Conservation (phyloP, 305 asterid species). For the Fraxinus velutina region DNA sequence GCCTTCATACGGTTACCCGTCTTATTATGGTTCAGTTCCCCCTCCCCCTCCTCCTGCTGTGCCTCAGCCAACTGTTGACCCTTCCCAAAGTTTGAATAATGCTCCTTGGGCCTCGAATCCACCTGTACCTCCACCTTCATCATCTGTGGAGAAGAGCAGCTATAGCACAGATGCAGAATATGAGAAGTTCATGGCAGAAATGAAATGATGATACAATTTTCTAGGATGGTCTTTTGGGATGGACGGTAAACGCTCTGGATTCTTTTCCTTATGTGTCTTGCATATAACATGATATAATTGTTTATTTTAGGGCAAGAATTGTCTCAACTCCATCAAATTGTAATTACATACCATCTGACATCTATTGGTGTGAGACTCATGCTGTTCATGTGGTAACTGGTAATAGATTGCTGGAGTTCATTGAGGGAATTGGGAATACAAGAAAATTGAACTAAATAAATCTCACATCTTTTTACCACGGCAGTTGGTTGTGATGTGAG, state of each 20-base stretch:
- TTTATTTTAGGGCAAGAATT: not conserved
- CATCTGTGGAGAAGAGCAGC: slow-evolving; percentile 57
- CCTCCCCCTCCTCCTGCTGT: slow-evolving; percentile 60
- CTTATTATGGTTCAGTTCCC: slow-evolving; percentile 65
- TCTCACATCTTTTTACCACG: not conserved
- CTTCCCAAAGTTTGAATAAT: slow-evolving; percentile 57
- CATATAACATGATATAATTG: not conserved
- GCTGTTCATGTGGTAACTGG: not conserved
- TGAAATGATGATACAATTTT: slow-evolving; percentile 44
- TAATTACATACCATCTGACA: not conserved
- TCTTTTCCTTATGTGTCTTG: not conserved
- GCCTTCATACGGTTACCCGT: slow-evolving; percentile 56
- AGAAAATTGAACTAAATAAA: not conserved
- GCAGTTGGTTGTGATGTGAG: not conserved
- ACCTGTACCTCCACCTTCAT: slow-evolving; percentile 53
- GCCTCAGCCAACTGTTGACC: slow-evolving; percentile 46
- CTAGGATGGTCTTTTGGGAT: not conserved
- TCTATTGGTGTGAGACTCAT: not conserved
- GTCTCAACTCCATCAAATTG: not conserved
- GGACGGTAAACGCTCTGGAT: slow-evolving; percentile 34
- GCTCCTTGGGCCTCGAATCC: slow-evolving; percentile 84
- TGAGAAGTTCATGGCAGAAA: slow-evolving; percentile 97
- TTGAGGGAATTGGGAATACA: not conserved
- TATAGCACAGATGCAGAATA: slow-evolving; percentile 62
- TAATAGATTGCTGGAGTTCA: not conserved